Evolutionary conservation across 176 grass and related monocot species (phyloP).

Genomic region (sorghum (Sorghum bicolor)): Sorghum_bicolor_NCBIv3 NC_012870.2:77497501-77498000

Average conservation of each 20-base stretch:
- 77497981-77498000: slow-evolving; percentile 17
- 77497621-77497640: slow-evolving; percentile 26
- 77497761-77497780: not conserved
- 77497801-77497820: slow-evolving; percentile 9
- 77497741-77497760: not conserved
- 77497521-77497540: not conserved
- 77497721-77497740: not conserved
- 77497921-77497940: slow-evolving; percentile 27
- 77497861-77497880: slow-evolving; percentile 92
- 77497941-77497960: slow-evolving; percentile 7
- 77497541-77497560: not conserved
- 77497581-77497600: not conserved
- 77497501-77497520: slow-evolving; percentile 5
- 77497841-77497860: slow-evolving; percentile 95
- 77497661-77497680: slow-evolving; percentile 16
- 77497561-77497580: not conserved
- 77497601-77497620: slow-evolving; percentile 1
- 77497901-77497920: slow-evolving; percentile 86
- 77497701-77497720: not conserved
- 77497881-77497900: slow-evolving; percentile 78
- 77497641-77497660: slow-evolving; percentile 1
- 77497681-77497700: slow-evolving; percentile 5
- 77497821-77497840: slow-evolving; percentile 88
- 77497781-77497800: slow-evolving; percentile 15
- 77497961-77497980: not conserved